phyloP scores from a whole-genome alignment of 495 filamentous ascomycete species.

The Penicillium waksmanii region DNA sequence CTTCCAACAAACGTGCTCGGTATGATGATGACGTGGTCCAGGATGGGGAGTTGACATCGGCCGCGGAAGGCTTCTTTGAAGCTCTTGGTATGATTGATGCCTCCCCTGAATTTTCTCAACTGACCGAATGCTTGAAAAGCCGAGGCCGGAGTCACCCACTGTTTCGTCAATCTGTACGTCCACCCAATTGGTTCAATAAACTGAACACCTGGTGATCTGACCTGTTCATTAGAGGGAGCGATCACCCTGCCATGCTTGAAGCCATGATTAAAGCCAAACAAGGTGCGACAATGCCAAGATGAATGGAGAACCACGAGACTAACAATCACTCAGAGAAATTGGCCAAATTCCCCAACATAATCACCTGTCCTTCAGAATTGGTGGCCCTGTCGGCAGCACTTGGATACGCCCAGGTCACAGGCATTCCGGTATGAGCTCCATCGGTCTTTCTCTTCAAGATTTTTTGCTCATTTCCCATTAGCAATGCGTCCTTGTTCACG shows the following conservation, averaged over 20 bases:
- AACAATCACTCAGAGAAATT: constrained; percentile 31
- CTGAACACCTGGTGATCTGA: constrained; percentile 3
- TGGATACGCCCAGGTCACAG: constrained; percentile 81
- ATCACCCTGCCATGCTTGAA: constrained; percentile 87
- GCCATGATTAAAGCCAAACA: constrained; percentile 81
- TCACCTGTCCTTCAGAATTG: constrained; percentile 94
- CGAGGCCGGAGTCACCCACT: constrained; percentile 27
- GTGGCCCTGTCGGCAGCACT: constrained; percentile 93
- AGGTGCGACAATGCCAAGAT: constrained; percentile 6
- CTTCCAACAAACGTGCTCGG: constrained; percentile 13
- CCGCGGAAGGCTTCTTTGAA: constrained; percentile 31
- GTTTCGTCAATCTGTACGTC: constrained; percentile 30
- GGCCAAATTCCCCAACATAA: constrained; percentile 72
- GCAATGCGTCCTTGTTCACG: constrained; percentile 89
- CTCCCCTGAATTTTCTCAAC: background rate
- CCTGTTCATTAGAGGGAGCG: constrained; percentile 58
- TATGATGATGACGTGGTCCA: constrained; percentile 15
- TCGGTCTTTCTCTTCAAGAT: background rate
- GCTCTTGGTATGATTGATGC: constrained; percentile 18
- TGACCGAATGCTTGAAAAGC: constrained; percentile 14
- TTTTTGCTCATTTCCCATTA: background rate
- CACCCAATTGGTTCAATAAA: background rate
- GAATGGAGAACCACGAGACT: background rate
- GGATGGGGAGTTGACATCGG: constrained; percentile 15
- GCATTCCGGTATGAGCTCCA: constrained; percentile 53